These are phyloP conservation scores for Triticum urartu DNA, from an alignment of 176 grass and related monocot species.

Conservation along the genomic window DNA sequence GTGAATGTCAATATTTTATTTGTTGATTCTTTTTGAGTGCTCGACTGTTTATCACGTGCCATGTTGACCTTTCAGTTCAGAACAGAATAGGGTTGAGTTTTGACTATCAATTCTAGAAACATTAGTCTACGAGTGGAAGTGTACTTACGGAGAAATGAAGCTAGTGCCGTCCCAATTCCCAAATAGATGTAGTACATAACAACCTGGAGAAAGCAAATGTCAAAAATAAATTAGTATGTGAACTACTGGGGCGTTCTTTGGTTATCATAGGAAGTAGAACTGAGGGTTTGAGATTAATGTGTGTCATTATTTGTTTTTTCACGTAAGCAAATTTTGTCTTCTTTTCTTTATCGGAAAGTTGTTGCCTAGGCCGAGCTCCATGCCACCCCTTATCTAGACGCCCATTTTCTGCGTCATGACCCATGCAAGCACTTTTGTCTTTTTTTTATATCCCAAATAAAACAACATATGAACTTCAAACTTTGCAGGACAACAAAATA, in stretches of 20 bases:
- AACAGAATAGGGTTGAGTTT: background rate
- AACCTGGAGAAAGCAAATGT: slow-evolving; percentile 37
- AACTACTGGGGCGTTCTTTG: background rate
- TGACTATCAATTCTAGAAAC: background rate
- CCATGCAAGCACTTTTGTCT: too few relatives aligned
- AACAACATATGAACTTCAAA: too few relatives aligned
- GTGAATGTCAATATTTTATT: background rate
- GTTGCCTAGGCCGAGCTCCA: too few relatives aligned
- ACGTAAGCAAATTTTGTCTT: background rate
- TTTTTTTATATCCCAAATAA: too few relatives aligned
- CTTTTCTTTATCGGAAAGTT: background rate
- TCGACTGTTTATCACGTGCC: background rate
- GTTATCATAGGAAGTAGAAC: background rate
- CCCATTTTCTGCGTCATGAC: too few relatives aligned
- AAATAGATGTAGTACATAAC: slow-evolving; percentile 68
- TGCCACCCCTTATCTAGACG: too few relatives aligned
- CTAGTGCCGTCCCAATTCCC: slow-evolving; percentile 47
- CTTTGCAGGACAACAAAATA: too few relatives aligned
- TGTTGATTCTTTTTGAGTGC: background rate
- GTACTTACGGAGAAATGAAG: slow-evolving; percentile 64
- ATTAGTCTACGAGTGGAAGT: background rate
- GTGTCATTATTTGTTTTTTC: background rate
- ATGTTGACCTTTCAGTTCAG: background rate
- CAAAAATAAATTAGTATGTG: background rate
- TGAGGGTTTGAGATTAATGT: background rate